Base-by-base conservation (phyloP, 75 land plant genomes). In the Adiantum capillusveneris region DNA sequence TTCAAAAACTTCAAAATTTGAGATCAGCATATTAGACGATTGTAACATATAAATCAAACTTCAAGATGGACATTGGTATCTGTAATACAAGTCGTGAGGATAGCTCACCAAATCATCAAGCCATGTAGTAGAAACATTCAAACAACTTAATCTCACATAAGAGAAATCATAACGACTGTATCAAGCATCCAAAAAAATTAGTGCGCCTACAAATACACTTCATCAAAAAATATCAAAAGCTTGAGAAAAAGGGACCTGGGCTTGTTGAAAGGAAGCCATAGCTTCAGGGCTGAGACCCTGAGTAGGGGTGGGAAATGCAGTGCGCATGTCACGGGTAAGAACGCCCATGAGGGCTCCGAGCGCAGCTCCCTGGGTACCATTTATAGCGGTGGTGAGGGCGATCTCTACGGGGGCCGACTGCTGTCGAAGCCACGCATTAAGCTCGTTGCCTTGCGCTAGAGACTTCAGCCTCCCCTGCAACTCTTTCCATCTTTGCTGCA, bases 261-360 rank as follows among this genome's bases (percentile, higher is more conserved):
- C 71, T 61, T 68, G 71, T 36, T 66, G 69, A 2, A 66, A 48
- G 9, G 69, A 66, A 43, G 71, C 64, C 11, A 55, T 41, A 1
- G 64, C 31, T 22, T 68, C 55, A 0, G 71, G 56, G 25, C 53
- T 68, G 13, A 66, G 37, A 1, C 64, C 71, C 18, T 63, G 66
- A 17, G 57, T 29, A 37, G 64, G 19, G 6, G 71, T n/a, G 31
- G 71, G 64, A 41, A 61, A 24, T 52, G 61, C 24, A 45, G 60
- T 30, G 25, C 60, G 60, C 34, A 66, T 49, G 48, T 71, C 74
- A 27, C 60, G 56, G 3, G 62, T 64, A 59, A 71, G 58, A 25
- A 58, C 46, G 19, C 74, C 74, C 74, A 71, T 71, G 60, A 71
- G 68, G 25, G 62, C 74, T 29, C 74, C 74, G 34, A 71, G 65